These are phyloP conservation scores for Mortierella sp. DNA, from an alignment of 371 early-diverging fungal species.

Conservation along the genomic window DNA sequence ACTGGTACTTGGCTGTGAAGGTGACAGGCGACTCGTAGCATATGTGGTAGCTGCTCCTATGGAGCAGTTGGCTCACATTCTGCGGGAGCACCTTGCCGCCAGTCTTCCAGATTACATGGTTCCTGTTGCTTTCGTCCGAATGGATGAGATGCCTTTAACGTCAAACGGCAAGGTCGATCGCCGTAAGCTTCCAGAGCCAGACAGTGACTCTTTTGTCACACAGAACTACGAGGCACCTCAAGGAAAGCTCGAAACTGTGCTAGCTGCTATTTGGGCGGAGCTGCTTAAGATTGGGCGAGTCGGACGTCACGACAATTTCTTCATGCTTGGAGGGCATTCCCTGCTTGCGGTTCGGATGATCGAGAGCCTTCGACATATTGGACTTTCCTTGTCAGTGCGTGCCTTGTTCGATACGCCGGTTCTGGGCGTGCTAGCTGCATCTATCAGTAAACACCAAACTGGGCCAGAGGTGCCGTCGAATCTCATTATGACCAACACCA, in stretches of 20 bases:
- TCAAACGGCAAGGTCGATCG: slow-evolving; percentile 10
- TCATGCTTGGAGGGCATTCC: slow-evolving; percentile 23
- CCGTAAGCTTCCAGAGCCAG: slow-evolving; percentile 6
- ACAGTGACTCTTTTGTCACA: background rate
- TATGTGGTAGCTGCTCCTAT: slow-evolving; percentile 1
- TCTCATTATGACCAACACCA: slow-evolving; percentile 1
- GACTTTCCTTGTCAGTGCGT: slow-evolving; percentile 10
- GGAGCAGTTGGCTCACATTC: background rate
- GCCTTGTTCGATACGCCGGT: slow-evolving; percentile 13
- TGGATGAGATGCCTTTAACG: slow-evolving; percentile 12
- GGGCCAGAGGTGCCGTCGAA: slow-evolving; percentile 7
- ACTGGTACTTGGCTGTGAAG: background rate
- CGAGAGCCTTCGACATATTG: background rate
- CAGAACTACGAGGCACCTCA: slow-evolving; percentile 13
- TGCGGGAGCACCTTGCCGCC: background rate
- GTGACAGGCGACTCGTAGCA: slow-evolving; percentile 1
- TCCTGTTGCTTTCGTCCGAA: slow-evolving; percentile 7
- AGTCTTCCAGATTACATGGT: slow-evolving; percentile 14
- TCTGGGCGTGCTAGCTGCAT: slow-evolving; percentile 7
- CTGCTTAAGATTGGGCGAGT: slow-evolving; percentile 7
- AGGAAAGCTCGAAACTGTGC: slow-evolving; percentile 2
- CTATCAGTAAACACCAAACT: background rate
- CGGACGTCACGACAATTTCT: slow-evolving; percentile 29
- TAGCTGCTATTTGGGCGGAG: slow-evolving; percentile 8
- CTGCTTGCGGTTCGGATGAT: slow-evolving; percentile 14